These are phyloP conservation scores for Linnemannia elongata DNA, from an alignment of 192 early-diverging fungal genomes.

Conservation along the genomic window DNA sequence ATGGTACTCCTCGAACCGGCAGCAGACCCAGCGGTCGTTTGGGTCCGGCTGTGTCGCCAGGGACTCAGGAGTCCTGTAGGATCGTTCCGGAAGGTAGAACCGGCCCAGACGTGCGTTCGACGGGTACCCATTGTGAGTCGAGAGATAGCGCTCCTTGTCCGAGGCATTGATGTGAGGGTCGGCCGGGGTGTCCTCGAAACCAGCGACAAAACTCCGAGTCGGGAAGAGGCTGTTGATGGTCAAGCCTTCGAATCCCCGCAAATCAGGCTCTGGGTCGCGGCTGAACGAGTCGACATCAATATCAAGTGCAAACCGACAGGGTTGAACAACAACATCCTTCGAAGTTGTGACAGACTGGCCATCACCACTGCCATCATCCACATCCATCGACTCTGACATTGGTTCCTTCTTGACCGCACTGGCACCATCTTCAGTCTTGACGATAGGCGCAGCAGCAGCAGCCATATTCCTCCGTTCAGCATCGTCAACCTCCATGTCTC, in stretches of 20 bases:
- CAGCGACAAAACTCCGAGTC: slow-evolving; percentile 36
- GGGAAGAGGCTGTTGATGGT: slow-evolving; percentile 25
- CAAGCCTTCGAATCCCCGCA: slow-evolving; percentile 19
- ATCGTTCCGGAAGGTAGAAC: slow-evolving; percentile 37
- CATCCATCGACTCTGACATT: slow-evolving; percentile 15
- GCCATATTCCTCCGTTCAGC: not conserved
- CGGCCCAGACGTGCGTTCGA: slow-evolving; percentile 28
- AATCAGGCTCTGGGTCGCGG: slow-evolving; percentile 34
- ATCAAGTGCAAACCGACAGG: slow-evolving; percentile 34
- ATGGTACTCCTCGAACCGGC: slow-evolving; percentile 37
- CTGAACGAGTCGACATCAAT: slow-evolving; percentile 39
- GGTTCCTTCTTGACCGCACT: not conserved
- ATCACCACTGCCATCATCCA: not conserved
- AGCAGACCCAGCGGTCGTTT: slow-evolving; percentile 23
- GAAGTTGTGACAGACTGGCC: not conserved
- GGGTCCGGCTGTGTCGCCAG: not conserved
- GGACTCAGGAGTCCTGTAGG: slow-evolving; percentile 28
- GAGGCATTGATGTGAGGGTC: not conserved
- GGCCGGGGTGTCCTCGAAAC: slow-evolving; percentile 18
- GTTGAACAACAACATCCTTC: slow-evolving; percentile 6
- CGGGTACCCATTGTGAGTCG: slow-evolving; percentile 21
- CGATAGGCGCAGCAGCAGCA: not conserved
- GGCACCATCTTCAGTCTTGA: not conserved
- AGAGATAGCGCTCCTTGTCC: not conserved
- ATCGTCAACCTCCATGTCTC: slow-evolving; percentile 33